Evolutionary conservation across 805 yeast species (phyloP).

Genomic region (Schwanniomyces polymorphus): DNA sequence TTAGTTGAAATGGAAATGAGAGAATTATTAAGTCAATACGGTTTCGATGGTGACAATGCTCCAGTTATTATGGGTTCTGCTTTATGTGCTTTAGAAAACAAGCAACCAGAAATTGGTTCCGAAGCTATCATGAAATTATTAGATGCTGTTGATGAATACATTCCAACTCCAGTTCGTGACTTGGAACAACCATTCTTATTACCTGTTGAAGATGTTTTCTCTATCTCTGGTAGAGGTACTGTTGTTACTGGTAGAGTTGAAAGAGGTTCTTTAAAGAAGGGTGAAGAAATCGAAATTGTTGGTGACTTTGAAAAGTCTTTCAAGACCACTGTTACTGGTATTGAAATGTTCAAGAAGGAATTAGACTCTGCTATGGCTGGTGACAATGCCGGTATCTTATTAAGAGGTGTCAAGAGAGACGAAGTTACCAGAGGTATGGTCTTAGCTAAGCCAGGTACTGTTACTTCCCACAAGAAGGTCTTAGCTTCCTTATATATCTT

Average conservation of each 20-base stretch:
- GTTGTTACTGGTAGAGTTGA: constrained; percentile 99
- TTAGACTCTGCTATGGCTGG: constrained; percentile 98
- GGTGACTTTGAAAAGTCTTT: constrained; percentile 84
- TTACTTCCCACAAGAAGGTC: constrained; percentile 90
- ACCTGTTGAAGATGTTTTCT: constrained; percentile 97
- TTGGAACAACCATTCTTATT: constrained; percentile 93
- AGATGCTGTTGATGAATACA: constrained; percentile 89
- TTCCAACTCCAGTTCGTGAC: constrained; percentile 97
- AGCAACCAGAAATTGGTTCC: constrained; percentile 87
- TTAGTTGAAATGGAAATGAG: constrained; percentile 99
- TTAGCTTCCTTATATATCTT: constrained; percentile 90
- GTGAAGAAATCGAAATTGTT: constrained; percentile 97
- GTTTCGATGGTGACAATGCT: constrained; percentile 97
- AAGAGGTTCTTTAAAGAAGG: constrained; percentile 96
- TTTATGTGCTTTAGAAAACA: constrained; percentile 89
- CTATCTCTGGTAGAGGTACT: constrained; percentile 99
- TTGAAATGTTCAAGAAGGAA: constrained; percentile 99
- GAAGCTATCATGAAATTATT: constrained; percentile 80
- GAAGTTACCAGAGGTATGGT: constrained; percentile 98
- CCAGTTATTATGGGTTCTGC: constrained; percentile 99
- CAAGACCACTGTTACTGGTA: constrained; percentile 96
- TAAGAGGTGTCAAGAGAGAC: constrained; percentile 98
- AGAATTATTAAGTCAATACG: constrained; percentile 85
- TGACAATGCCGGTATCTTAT: constrained; percentile 96
- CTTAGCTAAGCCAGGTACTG: constrained; percentile 86